Base-by-base conservation (phyloP, 345 rosid species). In the Gossypium thurberi region DNA sequence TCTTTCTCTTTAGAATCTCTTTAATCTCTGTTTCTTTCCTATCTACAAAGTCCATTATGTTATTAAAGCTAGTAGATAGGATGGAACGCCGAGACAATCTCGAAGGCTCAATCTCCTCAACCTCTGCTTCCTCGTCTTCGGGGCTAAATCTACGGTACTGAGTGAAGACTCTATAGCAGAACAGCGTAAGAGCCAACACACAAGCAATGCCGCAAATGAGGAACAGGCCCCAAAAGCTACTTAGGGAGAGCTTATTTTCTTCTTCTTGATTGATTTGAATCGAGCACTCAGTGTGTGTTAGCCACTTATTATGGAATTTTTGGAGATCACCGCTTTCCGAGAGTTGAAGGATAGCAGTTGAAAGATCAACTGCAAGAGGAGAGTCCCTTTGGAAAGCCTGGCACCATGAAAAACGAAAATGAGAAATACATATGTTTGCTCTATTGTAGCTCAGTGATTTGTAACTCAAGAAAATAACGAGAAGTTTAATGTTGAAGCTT, bases 371-470 rank as follows among this genome's bases (percentile, higher is more conserved):
- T 1, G 97, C 95, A 17, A 94, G 88, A 47, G 98, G 97, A 13
- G 93, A 94, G 72, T 94, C 95, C 85, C 93, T 84, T 77, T 89
- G 97, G 78, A 94, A 94, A 3, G 97, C 98, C 97, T 94, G 89
- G 10, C 4, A 50, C 15, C 23, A 17, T 3, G 57, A 28, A 73
- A 69, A 51, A 57, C 10, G 62, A 23, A 5, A 44, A 18, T 46
- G 40, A 67, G 26, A 51, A 50, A 6, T 37, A 18, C 10, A 23
- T 5, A 18, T 4, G 23, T 8, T n/a, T 46, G 50, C 13, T 51
- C 8, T 53, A 53, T 53, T n/a, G 21, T 20, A 52, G 10, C 10
- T n/a, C 46, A 8, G 8, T 8, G 11, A 15, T 2, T 14, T 15
- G 11, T 61, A 28, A 60, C 18, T 60, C 43, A 9, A 28, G 12